Conservation (phyloP, 2,329 filamentous ascomycete species). For the Aspergillus novoparasiticus region DNA sequence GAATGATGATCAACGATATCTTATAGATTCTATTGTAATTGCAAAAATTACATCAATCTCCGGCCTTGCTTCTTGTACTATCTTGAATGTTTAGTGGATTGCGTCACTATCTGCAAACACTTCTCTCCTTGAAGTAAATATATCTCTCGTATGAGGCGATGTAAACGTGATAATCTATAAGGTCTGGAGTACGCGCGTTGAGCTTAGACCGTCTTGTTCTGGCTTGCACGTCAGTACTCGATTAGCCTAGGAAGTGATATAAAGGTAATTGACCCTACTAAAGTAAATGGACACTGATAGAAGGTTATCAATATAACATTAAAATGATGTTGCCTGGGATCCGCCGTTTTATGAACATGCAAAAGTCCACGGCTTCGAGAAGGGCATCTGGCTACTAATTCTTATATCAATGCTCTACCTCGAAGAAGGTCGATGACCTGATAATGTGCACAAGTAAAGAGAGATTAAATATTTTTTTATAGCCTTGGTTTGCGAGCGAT, state of each 20-base stretch:
- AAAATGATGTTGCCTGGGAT: too few species aligned
- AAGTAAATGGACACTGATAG: neutral
- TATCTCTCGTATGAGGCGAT: neutral
- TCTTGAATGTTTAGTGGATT: neutral
- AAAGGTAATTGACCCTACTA: neutral
- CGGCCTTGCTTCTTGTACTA: neutral
- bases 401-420: neutral
- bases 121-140: neutral
- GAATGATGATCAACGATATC: constrained; percentile 20
- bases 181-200: too few species aligned
- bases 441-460: too few species aligned
- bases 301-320: neutral
- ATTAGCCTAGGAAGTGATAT: too few species aligned
- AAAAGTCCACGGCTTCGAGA: neutral
- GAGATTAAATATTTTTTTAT: neutral
- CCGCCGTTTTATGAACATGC: neutral
- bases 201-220: neutral
- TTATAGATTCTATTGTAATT: constrained; percentile 21
- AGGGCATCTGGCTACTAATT: neutral
- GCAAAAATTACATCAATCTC: neutral
- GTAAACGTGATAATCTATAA: too few species aligned
- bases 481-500: neutral
- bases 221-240: neutral
- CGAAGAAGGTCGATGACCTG: neutral
- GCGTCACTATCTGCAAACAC: neutral